Percentiles rank a stretch among this genome's conserved stretches.
Conservation (phyloP, 306 rosid species). For the Arachis stenosperma region DNA sequence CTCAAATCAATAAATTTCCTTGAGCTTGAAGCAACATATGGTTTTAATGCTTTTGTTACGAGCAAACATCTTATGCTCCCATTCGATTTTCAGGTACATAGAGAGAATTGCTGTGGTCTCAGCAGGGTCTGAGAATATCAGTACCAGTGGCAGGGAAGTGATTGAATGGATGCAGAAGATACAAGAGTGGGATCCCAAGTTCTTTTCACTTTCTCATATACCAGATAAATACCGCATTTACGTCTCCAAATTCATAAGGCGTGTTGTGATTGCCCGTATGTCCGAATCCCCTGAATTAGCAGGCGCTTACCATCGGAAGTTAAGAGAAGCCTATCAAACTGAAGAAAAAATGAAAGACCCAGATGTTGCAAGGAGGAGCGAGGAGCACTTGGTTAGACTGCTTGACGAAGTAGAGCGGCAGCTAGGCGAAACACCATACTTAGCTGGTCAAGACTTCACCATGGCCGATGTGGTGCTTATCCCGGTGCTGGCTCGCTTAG, state of each 20-base stretch:
- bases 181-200: slow-evolving; percentile 86
- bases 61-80: slow-evolving; percentile 20
- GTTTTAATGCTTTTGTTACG: not conserved
- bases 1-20: not conserved
- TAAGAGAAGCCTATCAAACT: slow-evolving; percentile 79
- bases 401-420: slow-evolving; percentile 76
- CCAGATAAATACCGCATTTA: slow-evolving; percentile 68
- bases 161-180: slow-evolving; percentile 89
- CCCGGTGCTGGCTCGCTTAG: slow-evolving; percentile 71
- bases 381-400: slow-evolving; percentile 66
- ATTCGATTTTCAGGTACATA: slow-evolving; percentile 67
- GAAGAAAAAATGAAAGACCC: slow-evolving; percentile 77
- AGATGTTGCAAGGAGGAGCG: slow-evolving; percentile 51
- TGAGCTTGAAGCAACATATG: slow-evolving; percentile 13
- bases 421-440: slow-evolving; percentile 59
- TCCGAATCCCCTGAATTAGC: slow-evolving; percentile 87
- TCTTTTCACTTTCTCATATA: slow-evolving; percentile 68
- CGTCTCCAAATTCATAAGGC: slow-evolving; percentile 79
- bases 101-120: slow-evolving; percentile 88
- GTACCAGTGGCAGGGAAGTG: slow-evolving; percentile 59
- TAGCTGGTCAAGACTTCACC: slow-evolving; percentile 76
- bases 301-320: slow-evolving; percentile 74
- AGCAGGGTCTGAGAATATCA: slow-evolving; percentile 52
- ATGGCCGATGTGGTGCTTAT: slow-evolving; percentile 90
- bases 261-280: slow-evolving; percentile 85